phyloP scores from a whole-genome alignment of 768 basidiomycete genomes.

The Kwoniella dejecticola region DNA sequence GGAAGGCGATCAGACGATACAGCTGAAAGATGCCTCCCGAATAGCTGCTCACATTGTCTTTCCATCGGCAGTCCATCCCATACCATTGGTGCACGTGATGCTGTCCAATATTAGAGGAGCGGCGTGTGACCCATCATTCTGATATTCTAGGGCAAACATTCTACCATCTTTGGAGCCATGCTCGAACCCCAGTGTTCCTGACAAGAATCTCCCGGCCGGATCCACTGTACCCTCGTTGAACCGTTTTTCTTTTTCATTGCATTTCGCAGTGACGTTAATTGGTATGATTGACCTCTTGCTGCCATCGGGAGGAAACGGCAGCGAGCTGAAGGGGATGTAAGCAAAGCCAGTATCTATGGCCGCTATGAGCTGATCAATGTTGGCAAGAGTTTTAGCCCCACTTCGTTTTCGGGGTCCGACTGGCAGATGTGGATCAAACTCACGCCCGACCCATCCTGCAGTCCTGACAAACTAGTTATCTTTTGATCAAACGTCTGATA shows the following conservation, averaged over 20 bases:
- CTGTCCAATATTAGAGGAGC: constrained; percentile 8
- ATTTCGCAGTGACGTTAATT: background rate
- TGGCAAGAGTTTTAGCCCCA: no score
- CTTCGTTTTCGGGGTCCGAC: no score
- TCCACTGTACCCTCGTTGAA: constrained; percentile 22
- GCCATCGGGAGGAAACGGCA: constrained; percentile 21
- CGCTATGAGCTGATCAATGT: constrained; percentile 3
- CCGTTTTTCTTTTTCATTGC: background rate
- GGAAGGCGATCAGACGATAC: background rate
- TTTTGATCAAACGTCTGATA: constrained; percentile 15
- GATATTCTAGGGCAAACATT: background rate
- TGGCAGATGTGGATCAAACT: no score
- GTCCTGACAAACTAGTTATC: background rate
- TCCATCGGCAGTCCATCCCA: constrained; percentile 16
- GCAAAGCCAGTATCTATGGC: constrained; percentile 14
- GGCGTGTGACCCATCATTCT: background rate
- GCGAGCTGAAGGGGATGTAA: constrained; percentile 10
- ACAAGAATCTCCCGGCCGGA: constrained; percentile 12
- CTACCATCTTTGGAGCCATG: constrained; percentile 1
- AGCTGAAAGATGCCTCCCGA: no score
- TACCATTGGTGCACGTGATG: constrained; percentile 21
- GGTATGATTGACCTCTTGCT: background rate
- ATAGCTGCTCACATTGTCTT: constrained; percentile 12
- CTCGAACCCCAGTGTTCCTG: constrained; percentile 11
- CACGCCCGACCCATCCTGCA: constrained; percentile 11